Conservation (phyloP, 305 asterid genomes). For the Fraxinus platypoda region DNA sequence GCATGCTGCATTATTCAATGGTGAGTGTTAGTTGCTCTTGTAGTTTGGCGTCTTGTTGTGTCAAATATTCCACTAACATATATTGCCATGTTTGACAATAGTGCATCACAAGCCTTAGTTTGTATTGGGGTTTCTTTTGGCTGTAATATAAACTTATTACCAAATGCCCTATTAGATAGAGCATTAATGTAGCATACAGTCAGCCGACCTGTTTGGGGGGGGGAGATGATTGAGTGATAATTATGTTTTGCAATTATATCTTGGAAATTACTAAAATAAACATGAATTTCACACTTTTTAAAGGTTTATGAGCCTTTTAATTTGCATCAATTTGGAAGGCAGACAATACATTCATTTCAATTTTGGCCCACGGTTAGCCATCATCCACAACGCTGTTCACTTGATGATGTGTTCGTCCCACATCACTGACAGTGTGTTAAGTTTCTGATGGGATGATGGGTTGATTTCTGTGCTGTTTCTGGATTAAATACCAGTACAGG, state of each 20-base stretch:
- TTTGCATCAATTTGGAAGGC: not conserved
- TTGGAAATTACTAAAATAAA: not conserved
- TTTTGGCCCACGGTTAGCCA: not conserved
- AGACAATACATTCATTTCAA: not conserved
- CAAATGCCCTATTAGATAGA: slow-evolving; percentile 1
- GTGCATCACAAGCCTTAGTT: not conserved
- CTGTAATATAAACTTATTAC: not conserved
- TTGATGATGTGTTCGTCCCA: not conserved
- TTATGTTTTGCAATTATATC: not conserved
- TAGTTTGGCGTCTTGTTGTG: not conserved
- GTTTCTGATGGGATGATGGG: not conserved
- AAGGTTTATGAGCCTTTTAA: not conserved
- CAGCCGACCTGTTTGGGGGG: not conserved
- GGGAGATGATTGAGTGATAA: not conserved
- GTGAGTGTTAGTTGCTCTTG: not conserved
- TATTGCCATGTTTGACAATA: not conserved
- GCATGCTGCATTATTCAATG: not conserved
- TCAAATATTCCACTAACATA: not conserved
- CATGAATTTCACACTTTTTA: not conserved
- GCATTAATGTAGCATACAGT: not conserved
- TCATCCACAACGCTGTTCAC: not conserved
- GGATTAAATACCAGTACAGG: no score
- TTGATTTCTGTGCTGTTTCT: no score
- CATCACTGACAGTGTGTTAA: not conserved
- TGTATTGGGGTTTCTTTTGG: not conserved